A percentile compares a stretch with the other conserved stretches of the same genome.
These are phyloP conservation scores for Komagataella phaffii DNA, from an alignment of 805 yeast species.

Conservation along the genomic window DNA sequence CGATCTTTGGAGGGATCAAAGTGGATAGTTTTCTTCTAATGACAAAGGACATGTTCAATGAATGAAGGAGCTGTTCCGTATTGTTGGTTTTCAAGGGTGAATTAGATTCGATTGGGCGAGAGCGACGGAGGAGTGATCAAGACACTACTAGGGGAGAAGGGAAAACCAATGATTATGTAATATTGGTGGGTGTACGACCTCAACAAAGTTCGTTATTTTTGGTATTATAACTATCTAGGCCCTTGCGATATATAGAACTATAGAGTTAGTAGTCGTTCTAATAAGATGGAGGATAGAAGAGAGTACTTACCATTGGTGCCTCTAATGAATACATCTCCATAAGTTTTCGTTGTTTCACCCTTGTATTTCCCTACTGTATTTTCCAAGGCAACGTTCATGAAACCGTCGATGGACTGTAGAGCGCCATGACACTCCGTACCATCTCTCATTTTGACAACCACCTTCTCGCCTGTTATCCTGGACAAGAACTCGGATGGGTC, in stretches of 20 bases:
- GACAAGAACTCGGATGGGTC: slow-evolving; percentile 73
- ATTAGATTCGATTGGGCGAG: slow-evolving; percentile 4
- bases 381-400: slow-evolving; percentile 86
- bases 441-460: slow-evolving; percentile 71
- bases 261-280: background rate
- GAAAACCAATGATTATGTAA: background rate
- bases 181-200: background rate
- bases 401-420: slow-evolving; percentile 83
- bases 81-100: background rate
- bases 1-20: slow-evolving; percentile 97
- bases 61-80: background rate
- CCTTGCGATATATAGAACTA: background rate
- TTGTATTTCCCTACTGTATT: slow-evolving; percentile 54
- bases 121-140: background rate
- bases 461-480: slow-evolving; percentile 66
- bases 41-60: slow-evolving; percentile 56
- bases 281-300: slow-evolving; percentile 7
- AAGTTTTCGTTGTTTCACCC: slow-evolving; percentile 33
- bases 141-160: background rate
- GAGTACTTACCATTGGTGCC: slow-evolving; percentile 66
- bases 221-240: background rate
- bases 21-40: slow-evolving; percentile 90
- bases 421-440: slow-evolving; percentile 75
- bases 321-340: slow-evolving; percentile 72
- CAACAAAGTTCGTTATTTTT: background rate